Percentiles rank a stretch among this genome's conserved stretches.
phyloP scores from a whole-genome alignment of 2,329 filamentous ascomycete genomes.

The Pseudomassariella vexata region DNA sequence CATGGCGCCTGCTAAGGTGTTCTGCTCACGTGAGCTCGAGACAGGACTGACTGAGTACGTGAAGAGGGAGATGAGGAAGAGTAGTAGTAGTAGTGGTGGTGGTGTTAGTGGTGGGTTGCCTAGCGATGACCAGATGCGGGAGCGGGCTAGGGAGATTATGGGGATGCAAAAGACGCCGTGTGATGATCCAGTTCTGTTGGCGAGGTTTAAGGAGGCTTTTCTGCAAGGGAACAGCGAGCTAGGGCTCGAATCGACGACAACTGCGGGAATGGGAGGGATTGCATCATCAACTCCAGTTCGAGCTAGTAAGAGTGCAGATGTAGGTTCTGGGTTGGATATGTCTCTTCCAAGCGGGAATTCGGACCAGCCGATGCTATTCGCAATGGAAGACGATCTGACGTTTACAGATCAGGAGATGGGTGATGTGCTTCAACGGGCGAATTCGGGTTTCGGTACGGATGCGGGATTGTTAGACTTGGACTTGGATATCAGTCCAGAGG shows the following conservation, averaged over 20 bases:
- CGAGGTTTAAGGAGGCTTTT: conserved; percentile 40
- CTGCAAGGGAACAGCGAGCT: background rate
- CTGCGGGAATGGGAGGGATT: background rate
- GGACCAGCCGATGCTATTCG: no score
- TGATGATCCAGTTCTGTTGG: conserved; percentile 46
- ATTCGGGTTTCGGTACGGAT: no score
- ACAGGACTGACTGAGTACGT: conserved; percentile 45
- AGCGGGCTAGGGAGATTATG: conserved; percentile 43
- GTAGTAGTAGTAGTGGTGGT: no score
- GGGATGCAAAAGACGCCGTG: conserved; percentile 41
- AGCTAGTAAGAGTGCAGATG: background rate
- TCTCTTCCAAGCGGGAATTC: background rate
- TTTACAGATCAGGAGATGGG: conserved; percentile 4
- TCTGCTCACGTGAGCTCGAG: conserved; percentile 55
- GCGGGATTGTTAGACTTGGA: no score
- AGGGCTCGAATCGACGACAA: background rate
- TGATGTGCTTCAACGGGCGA: no score
- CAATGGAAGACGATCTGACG: conserved; percentile 1
- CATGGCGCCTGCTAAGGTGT: conserved; percentile 42
- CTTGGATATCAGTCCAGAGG: no score
- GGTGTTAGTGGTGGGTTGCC: conserved; percentile 44
- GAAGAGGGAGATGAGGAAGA: conserved; percentile 28
- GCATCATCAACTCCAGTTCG: background rate
- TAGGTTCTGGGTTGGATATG: background rate
- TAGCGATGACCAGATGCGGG: conserved; percentile 38